Evolutionary conservation across 495 filamentous ascomycete genomes (phyloP).

Genomic region (Friedmanniomyces simplex): DNA sequence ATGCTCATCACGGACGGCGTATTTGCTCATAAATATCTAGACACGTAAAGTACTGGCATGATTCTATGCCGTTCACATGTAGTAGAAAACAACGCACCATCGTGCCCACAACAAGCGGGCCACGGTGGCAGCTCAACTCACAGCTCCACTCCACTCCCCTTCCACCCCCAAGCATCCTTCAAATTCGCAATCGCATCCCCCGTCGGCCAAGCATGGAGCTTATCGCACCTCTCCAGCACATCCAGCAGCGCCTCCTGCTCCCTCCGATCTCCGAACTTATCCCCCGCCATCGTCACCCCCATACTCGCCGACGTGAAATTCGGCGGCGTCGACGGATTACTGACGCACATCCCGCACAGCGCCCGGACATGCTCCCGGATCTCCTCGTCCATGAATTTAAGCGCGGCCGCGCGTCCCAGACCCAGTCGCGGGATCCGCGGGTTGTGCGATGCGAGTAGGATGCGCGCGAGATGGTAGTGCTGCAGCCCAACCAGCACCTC

Average conservation of each 20-base stretch:
- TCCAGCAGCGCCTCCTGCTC: conserved; percentile 38
- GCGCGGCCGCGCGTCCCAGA: conserved; percentile 23
- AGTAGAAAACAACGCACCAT: no score
- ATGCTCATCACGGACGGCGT: no score
- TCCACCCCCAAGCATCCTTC: conserved; percentile 10
- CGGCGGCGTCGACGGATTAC: conserved; percentile 43
- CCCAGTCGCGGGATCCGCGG: conserved; percentile 33
- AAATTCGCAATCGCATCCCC: conserved; percentile 2
- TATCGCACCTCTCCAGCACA: conserved; percentile 36
- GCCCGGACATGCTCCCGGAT: conserved; percentile 37
- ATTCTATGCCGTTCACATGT: no score
- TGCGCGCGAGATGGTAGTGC: conserved; percentile 32
- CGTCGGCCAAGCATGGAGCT: conserved; percentile 38
- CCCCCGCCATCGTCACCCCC: conserved; percentile 34
- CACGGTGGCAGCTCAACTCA: no score
- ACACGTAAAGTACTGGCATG: no score
- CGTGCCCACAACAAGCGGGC: background rate
- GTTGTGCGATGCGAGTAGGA: conserved; percentile 36
- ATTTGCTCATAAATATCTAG: no score
- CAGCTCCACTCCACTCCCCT: no score
- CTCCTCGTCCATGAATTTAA: conserved; percentile 22
- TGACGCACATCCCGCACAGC: conserved; percentile 42
- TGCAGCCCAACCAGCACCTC: conserved; percentile 33
- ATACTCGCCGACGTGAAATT: conserved; percentile 25
- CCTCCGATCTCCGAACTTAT: conserved; percentile 33